Evolutionary conservation across 352 stramenopile genomes (phyloP), one percentile per base, ranked within the genome.

Genomic region (Phytophthora melonis): DNA sequence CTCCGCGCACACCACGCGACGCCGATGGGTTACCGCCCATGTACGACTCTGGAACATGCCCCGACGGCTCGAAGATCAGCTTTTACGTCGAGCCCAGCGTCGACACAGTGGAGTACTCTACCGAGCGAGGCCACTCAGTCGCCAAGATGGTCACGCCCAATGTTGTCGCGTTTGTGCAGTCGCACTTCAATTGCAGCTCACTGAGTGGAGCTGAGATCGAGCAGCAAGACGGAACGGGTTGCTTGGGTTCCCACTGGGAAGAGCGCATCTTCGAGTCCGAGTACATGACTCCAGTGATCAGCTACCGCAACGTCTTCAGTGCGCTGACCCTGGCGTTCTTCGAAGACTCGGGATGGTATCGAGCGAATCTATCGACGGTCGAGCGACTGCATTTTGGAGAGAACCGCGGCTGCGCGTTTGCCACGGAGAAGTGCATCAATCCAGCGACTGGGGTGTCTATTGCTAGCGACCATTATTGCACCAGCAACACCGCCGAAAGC

Each of bases 261-360:
- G 87, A 95, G 66, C 79, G 90, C 0, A 80, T 96, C 41, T 96
- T 95, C 36, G 87, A 95, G 50, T 73, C 87, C 4, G 87, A 94
- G 76, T 92, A 93, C 73, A 95, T 97, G 89, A 87, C 83, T 6
- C 85, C 90, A 0, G 77, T 95, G 6, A 85, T 85, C 14, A 95
- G 87, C 57, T 93, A 87, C 56, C 86, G 82, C 7, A 94, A 96
- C 56, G 75, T 91, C 0, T 78, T 91, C 34, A 93, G 87, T 25
- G 82, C 74, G 0, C 75, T 96, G 45, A 96, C 89, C 2, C 73
- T 96, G 21, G 87, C 89, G 5, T 96, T 92, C 52, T 94, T 96
- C 59, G 82, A 94, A 55, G 89, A 94, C 63, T 94, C 89, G 5
- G 89, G 89, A 0, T 94, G 89, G 89, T 96, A 96, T 68, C 81